Percentiles rank a stretch among this genome's conserved stretches.
Evolutionary conservation across 306 rosid genomes (phyloP).

Genomic region (Glycyrrhiza uralensis): DNA sequence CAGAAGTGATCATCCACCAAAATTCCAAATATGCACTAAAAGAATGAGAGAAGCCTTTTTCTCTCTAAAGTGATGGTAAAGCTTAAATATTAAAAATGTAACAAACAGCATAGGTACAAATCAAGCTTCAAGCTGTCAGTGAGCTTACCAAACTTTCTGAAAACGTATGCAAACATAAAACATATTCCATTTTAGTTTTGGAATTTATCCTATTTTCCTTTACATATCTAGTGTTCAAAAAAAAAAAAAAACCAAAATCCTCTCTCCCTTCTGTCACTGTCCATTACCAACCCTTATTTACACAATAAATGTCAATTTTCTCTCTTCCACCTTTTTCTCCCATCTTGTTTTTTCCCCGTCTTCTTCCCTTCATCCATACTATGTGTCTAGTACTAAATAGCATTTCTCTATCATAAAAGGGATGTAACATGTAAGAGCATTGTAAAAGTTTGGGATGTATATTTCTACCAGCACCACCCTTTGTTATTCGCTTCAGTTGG

Average conservation of each 20-base stretch:
- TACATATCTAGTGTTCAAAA: not conserved
- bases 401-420: too few species aligned
- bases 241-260: not conserved
- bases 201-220: not conserved
- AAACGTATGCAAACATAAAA: not conserved
- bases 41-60: not conserved
- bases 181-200: not conserved
- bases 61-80: not conserved
- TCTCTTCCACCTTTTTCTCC: too few species aligned
- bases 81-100: not conserved
- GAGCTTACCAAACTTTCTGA: not conserved
- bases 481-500: not conserved
- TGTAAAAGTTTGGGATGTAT: too few species aligned
- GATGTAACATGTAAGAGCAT: too few species aligned
- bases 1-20: too few species aligned
- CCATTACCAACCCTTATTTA: too few species aligned
- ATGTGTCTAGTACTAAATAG: too few species aligned
- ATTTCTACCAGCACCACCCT: slow-evolving; percentile 5
- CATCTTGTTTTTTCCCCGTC: too few species aligned
- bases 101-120: not conserved
- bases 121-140: not conserved
- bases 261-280: not conserved
- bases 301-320: too few species aligned
- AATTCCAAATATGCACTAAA: not conserved
- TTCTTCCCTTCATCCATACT: too few species aligned